Base-by-base conservation (phyloP, 1,284 basidiomycete genomes). In the Meira nashicola region DNA sequence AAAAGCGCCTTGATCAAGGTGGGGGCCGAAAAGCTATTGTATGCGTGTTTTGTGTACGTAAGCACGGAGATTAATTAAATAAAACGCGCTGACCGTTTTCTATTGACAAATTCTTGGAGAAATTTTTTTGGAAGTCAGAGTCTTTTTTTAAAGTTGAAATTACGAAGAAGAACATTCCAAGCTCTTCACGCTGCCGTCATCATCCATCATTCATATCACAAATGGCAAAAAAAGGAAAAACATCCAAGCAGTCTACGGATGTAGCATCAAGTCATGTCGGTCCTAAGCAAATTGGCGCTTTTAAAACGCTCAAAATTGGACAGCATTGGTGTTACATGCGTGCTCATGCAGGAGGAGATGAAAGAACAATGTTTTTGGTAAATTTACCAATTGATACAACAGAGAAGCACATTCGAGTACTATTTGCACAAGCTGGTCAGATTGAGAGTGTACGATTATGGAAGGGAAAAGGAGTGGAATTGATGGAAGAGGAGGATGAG, bases 341-440 rank as follows among this genome's bases (percentile, higher is more conserved):
- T 1, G 7, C 37, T 5, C 63, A 70, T 39, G 28, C 46, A 39
- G 52, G 59, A 17, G 28, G 28, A 33, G 21, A 44, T 41, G 63
- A 71, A 39, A 56, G 76, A 8, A 77, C 76, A 23, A 56, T 77
- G 19, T 77, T 77, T 40, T 39, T 75, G 12, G 74, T 70, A 8
- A 77, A 77, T 51, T 39, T 77, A 44, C 74, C 74, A 10, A 41
- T 55, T 25, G 74, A 77, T 59, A 60, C 70, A 2, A 71, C 71
- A 19, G 68, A 70, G 10, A 53, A 49, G 11, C 63, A 65, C 47
- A 46, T 77, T 21, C 56, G 70, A 12, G 57, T 62, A 39, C 56
- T 75, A 28, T 76, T 77, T 49, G 53, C 57, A 2, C 66, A 65
- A 21, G 71, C 68, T 1, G 76, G 74, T 1, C 62, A 62, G 5